phyloP scores from a whole-genome alignment of 2,329 filamentous ascomycete genomes.

The Cordyceps fumosorosea region DNA sequence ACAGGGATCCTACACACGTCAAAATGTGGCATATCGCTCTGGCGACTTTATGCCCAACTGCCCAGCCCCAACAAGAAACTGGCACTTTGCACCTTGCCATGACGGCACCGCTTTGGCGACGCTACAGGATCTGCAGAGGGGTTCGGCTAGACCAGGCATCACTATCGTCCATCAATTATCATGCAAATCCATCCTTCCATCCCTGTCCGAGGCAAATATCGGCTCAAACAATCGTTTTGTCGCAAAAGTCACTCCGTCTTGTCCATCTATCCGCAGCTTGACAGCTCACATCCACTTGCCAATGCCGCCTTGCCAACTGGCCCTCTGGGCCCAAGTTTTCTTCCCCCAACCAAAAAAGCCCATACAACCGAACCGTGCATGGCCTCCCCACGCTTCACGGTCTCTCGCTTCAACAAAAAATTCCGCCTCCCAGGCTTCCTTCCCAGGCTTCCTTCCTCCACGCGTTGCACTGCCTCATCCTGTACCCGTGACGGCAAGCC shows the following conservation, averaged over 20 bases:
- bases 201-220: neutral
- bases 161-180: neutral
- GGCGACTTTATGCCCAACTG: neutral
- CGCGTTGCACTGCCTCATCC: neutral
- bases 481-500: neutral
- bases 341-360: conserved; percentile 3
- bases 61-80: neutral
- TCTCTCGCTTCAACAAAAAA: conserved; percentile 11
- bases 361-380: neutral
- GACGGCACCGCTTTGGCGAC: neutral
- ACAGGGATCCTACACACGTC: too few species aligned
- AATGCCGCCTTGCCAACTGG: too few species aligned
- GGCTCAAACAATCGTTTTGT: conserved; percentile 1
- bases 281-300: too few species aligned
- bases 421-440: neutral
- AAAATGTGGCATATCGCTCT: too few species aligned
- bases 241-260: neutral
- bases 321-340: neutral
- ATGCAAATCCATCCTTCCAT: neutral
- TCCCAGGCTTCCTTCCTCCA: too few species aligned
- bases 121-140: conserved; percentile 1
- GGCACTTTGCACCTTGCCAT: neutral
- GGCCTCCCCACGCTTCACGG: neutral
- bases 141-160: neutral
- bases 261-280: neutral